Evolutionary conservation across 2,329 filamentous ascomycete genomes (phyloP).

Genomic region (Xylaria sp.): DNA sequence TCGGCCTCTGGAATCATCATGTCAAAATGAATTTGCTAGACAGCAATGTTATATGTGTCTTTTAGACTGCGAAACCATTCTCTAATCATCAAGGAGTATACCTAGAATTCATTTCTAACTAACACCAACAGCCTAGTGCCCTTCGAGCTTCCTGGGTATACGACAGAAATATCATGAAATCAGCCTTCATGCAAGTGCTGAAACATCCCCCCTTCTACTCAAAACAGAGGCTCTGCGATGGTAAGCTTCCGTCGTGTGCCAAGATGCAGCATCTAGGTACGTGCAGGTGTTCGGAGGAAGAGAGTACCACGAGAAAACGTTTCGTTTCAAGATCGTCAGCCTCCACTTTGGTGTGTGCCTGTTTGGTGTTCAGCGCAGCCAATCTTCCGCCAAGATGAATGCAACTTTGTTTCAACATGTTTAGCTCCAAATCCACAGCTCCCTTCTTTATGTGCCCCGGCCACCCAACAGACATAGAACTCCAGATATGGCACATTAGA

Average conservation of each 20-base stretch:
- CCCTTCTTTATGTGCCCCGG: not conserved
- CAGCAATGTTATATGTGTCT: not conserved
- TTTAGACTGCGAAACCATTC: not conserved
- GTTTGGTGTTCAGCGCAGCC: constrained; percentile 36
- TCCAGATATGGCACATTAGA: not conserved
- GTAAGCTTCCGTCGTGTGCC: not conserved
- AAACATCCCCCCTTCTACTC: constrained; percentile 13
- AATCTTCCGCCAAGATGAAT: constrained; percentile 24
- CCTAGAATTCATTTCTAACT: not conserved
- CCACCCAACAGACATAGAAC: no score
- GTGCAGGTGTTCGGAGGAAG: not conserved
- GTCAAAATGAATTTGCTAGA: not conserved
- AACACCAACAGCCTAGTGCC: not conserved
- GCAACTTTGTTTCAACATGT: constrained; percentile 1
- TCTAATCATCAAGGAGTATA: no score
- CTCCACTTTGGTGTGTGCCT: not conserved
- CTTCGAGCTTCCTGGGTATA: not conserved
- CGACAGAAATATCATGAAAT: constrained; percentile 1
- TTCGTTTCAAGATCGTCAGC: constrained; percentile 42
- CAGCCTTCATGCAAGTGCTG: constrained; percentile 7
- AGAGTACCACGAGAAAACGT: constrained; percentile 21
- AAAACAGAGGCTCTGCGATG: constrained; percentile 6
- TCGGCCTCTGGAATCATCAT: not conserved
- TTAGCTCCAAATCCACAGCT: not conserved
- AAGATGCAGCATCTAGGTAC: not conserved